phyloP scores from a whole-genome alignment of 768 basidiomycete species.

The Lactarius psammicola region DNA sequence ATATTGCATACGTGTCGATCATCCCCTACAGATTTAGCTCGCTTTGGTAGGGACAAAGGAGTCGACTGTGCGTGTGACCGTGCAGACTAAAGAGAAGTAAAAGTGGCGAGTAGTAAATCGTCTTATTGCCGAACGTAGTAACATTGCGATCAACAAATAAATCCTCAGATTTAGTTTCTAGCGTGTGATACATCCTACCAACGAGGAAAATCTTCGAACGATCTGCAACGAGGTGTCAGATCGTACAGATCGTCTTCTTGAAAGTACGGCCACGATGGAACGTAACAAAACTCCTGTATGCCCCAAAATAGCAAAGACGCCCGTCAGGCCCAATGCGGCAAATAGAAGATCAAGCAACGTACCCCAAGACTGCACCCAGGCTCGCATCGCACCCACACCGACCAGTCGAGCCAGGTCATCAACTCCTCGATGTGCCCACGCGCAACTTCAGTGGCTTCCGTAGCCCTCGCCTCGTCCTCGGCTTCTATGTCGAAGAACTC shows the following conservation, averaged over 20 bases:
- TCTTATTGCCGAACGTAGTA: too few species aligned
- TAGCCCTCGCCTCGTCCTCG: not conserved
- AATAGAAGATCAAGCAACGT: not conserved
- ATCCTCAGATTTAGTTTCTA: not conserved
- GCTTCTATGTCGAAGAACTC: conserved; percentile 29
- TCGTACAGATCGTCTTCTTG: conserved; percentile 14
- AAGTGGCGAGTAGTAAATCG: too few species aligned
- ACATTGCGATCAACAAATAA: not conserved
- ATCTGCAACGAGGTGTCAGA: conserved; percentile 25
- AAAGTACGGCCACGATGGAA: conserved; percentile 30
- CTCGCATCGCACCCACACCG: conserved; percentile 27
- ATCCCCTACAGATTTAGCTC: too few species aligned
- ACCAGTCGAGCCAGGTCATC: conserved; percentile 31
- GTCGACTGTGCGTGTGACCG: too few species aligned
- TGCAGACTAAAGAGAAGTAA: too few species aligned
- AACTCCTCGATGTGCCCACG: conserved; percentile 16
- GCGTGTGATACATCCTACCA: not conserved
- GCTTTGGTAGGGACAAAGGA: too few species aligned
- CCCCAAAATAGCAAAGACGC: not conserved
- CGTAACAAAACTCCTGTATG: conserved; percentile 24
- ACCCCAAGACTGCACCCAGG: conserved; percentile 27
- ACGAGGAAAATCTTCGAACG: not conserved
- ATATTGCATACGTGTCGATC: too few species aligned
- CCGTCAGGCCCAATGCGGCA: not conserved
- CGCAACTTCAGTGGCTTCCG: not conserved